Evolutionary conservation across 805 yeast genomes (phyloP).

Genomic region (Lipomyces starkeyi): DNA sequence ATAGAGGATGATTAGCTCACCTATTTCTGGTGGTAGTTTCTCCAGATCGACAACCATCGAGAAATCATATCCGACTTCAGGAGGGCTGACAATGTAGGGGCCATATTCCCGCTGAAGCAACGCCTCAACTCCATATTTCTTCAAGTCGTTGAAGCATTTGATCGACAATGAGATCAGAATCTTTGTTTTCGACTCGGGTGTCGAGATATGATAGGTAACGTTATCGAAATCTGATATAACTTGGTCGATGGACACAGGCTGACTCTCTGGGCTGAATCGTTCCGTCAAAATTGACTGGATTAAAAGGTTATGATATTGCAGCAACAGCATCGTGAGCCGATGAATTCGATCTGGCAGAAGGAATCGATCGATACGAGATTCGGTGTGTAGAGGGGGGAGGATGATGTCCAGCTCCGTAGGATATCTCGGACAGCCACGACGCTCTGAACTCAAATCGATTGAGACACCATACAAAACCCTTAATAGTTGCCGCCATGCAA

Average conservation of each 20-base stretch:
- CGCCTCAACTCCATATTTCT: slow-evolving; percentile 60
- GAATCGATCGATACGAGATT: not conserved
- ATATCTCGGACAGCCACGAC: not conserved
- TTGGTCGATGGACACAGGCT: slow-evolving; percentile 63
- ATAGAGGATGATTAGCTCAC: slow-evolving; percentile 16
- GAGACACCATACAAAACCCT: not conserved
- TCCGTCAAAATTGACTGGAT: slow-evolving; percentile 81
- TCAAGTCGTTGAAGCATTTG: slow-evolving; percentile 78
- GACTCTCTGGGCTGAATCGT: slow-evolving; percentile 57
- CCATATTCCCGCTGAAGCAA: slow-evolving; percentile 56
- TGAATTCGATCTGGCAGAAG: not conserved
- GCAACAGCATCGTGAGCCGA: slow-evolving; percentile 67
- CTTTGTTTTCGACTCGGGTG: slow-evolving; percentile 74
- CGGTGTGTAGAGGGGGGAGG: not conserved
- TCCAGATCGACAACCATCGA: slow-evolving; percentile 71
- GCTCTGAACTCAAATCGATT: not conserved
- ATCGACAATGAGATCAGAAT: slow-evolving; percentile 72
- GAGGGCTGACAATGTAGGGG: slow-evolving; percentile 53
- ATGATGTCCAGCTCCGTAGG: not conserved
- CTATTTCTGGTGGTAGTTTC: slow-evolving; percentile 46
- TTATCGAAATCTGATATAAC: slow-evolving; percentile 94
- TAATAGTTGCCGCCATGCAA: not conserved
- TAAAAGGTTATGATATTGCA: slow-evolving; percentile 82
- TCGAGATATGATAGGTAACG: slow-evolving; percentile 90
- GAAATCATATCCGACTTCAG: slow-evolving; percentile 83